These are phyloP conservation scores for Ehretia macrophylla DNA, from an alignment of 257 asterid species.

Conservation along the genomic window DNA sequence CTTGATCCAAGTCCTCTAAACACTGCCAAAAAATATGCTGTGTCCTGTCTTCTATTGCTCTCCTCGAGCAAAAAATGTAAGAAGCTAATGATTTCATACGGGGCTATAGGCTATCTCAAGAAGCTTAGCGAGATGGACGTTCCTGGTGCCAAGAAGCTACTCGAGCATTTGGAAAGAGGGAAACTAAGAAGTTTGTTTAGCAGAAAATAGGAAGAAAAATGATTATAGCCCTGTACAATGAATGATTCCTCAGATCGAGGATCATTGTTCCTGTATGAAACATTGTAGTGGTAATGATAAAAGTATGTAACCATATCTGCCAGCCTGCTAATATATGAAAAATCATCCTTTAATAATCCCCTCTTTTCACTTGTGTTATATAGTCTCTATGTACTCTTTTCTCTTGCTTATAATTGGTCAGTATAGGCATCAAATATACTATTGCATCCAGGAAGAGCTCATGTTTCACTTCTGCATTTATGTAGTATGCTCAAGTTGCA, in stretches of 20 bases:
- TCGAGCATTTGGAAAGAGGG: conserved; percentile 68
- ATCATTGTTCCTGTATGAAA: conserved; percentile 50
- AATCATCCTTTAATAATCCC: no score
- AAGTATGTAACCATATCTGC: no score
- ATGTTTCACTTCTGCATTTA: no score
- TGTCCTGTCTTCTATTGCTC: conserved; percentile 45
- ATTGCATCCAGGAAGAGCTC: no score
- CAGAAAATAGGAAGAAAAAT: conserved; percentile 36
- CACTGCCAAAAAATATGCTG: conserved; percentile 61
- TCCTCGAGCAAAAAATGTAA: conserved; percentile 63
- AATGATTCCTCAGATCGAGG: conserved; percentile 5
- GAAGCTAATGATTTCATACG: conserved; percentile 83
- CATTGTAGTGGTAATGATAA: conserved; percentile 5
- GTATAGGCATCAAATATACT: no score
- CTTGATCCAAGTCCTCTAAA: conserved; percentile 65
- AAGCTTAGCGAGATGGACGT: conserved; percentile 67
- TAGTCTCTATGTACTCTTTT: no score
- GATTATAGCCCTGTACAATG: conserved; percentile 26
- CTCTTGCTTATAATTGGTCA: no score
- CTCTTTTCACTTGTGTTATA: no score
- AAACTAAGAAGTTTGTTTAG: conserved; percentile 59
- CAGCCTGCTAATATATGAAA: no score
- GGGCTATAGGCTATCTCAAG: conserved; percentile 81
- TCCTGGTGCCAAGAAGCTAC: conserved; percentile 69
- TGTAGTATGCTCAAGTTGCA: no score